Evolutionary conservation across 257 asterid species (phyloP).

Genomic region (Solanum lycopersicoides): DNA sequence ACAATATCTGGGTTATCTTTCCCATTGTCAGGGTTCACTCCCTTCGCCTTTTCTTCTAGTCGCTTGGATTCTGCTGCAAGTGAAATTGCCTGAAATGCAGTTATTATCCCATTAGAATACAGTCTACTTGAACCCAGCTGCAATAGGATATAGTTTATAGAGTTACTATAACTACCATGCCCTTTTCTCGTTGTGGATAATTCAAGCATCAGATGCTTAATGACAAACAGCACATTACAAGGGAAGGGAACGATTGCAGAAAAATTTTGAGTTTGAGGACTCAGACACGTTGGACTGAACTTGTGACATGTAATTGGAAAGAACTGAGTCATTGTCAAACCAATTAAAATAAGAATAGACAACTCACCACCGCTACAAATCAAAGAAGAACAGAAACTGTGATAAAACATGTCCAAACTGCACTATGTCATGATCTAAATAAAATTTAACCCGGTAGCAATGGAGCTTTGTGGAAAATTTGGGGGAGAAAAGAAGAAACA

Average conservation of each 20-base stretch:
- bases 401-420: neutral
- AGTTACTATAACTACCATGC: neutral
- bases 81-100: conserved; percentile 42
- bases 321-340: neutral
- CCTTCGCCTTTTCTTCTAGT: conserved; percentile 85
- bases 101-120: neutral
- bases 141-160: neutral
- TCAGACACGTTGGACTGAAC: neutral
- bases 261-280: neutral
- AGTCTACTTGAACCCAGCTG: neutral
- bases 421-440: neutral
- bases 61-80: conserved; percentile 71
- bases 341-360: neutral
- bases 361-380: neutral
- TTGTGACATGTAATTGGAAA: neutral
- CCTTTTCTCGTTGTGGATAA: neutral
- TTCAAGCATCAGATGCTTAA: neutral
- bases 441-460: neutral
- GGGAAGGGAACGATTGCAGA: neutral
- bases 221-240: neutral
- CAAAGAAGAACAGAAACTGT: neutral
- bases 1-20: conserved; percentile 71
- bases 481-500: neutral
- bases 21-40: conserved; percentile 48
- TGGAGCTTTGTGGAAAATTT: neutral